A percentile compares a stretch with the other conserved stretches of the same genome.
Conservation (phyloP, 129 eudicot genomes). For the Tagetes erecta region DNA sequence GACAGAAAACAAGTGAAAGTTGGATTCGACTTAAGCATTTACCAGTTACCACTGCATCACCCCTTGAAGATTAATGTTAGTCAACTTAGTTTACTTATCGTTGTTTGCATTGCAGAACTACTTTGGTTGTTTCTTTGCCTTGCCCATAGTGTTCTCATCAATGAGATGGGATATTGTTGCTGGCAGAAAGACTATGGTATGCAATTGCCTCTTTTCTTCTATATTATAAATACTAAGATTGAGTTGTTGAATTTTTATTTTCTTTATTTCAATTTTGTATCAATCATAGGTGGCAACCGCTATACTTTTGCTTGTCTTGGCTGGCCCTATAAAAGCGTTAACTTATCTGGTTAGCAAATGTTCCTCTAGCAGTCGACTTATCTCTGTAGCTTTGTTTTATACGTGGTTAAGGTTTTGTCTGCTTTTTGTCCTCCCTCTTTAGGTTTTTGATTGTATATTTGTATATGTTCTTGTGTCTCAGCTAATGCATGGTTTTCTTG, state of each 20-base stretch:
- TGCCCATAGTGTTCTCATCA: conserved; percentile 91
- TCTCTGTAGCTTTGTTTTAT: neutral
- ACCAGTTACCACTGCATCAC: too few relatives aligned
- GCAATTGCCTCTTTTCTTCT: neutral
- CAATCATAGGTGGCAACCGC: conserved; percentile 75
- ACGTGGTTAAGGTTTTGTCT: conserved; percentile 4
- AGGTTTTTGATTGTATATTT: neutral
- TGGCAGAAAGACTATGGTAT: conserved; percentile 89
- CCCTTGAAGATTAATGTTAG: neutral
- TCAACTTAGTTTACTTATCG: neutral
- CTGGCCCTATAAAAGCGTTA: conserved; percentile 86
- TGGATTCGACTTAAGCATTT: too few relatives aligned
- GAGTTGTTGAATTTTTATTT: neutral
- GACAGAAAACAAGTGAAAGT: neutral
- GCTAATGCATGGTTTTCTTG: conserved; percentile 85
- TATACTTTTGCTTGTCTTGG: conserved; percentile 68
- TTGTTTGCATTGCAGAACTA: conserved; percentile 60
- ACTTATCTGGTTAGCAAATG: conserved; percentile 67
- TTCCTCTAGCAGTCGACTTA: neutral
- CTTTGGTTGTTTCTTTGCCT: conserved; percentile 88
- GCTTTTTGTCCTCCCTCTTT: neutral
- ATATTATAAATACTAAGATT: neutral
- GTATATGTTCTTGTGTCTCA: conserved; percentile 30
- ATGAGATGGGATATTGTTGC: conserved; percentile 87
- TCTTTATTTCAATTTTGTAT: neutral